These are phyloP conservation scores for Yamadazyma spencermartinsiae DNA, from an alignment of 1,139 yeast species.

Conservation along the genomic window DNA sequence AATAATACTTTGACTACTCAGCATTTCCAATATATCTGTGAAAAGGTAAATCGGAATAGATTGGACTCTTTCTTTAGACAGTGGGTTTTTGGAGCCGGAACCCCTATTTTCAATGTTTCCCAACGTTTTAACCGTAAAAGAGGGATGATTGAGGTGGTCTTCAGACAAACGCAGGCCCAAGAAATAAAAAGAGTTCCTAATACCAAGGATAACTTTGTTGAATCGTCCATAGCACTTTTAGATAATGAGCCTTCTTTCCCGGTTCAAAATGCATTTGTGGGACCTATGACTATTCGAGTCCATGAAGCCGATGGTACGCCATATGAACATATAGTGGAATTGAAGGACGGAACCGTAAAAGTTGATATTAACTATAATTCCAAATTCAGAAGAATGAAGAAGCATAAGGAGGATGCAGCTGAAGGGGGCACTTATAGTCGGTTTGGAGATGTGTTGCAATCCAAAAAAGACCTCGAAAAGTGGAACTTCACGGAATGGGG, in stretches of 20 bases:
- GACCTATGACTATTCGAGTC: constrained; percentile 95
- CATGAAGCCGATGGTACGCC: constrained; percentile 99
- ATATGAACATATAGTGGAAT: constrained; percentile 92
- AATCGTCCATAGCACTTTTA: constrained; percentile 44
- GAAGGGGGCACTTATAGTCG: constrained; percentile 53
- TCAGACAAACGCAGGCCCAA: constrained; percentile 81
- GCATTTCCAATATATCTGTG: constrained; percentile 91
- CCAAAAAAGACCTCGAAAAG: constrained; percentile 56
- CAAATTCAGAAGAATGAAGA: constrained; percentile 74
- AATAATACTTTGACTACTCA: constrained; percentile 77
- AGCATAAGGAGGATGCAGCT: constrained; percentile 43
- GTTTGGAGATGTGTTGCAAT: constrained; percentile 75
- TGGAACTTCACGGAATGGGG: constrained; percentile 83
- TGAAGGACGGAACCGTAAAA: constrained; percentile 82
- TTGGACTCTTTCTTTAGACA: constrained; percentile 84
- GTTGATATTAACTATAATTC: constrained; percentile 94
- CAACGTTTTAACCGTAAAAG: constrained; percentile 93
- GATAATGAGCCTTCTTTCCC: constrained; percentile 41
- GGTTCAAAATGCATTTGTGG: constrained; percentile 62
- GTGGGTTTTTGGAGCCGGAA: constrained; percentile 91
- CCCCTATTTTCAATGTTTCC: constrained; percentile 83
- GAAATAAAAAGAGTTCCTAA: constrained; percentile 46
- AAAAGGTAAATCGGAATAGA: constrained; percentile 86
- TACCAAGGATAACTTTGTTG: constrained; percentile 38
- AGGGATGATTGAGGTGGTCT: constrained; percentile 91